Percentiles rank a stretch among this genome's conserved stretches.
Conservation (phyloP, 2,329 filamentous ascomycete species). For the Phoma sp. region DNA sequence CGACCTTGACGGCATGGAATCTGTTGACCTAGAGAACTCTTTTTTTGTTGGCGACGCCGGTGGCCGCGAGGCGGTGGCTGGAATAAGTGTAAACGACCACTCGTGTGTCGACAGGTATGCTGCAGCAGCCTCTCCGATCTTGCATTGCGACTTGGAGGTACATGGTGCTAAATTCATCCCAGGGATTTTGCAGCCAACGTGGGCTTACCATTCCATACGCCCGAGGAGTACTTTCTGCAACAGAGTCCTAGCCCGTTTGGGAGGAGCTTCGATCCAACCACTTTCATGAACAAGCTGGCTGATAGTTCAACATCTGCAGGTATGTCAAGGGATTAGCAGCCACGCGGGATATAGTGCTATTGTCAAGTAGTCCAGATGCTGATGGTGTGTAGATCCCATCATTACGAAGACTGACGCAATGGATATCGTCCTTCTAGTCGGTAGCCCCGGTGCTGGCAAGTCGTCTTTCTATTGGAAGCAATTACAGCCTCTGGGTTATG, state of each 20-base stretch:
- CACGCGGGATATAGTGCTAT: conserved; percentile 16
- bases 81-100: conserved; percentile 60
- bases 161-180: conserved; percentile 1
- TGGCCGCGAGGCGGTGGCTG: conserved; percentile 53
- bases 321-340: conserved; percentile 34
- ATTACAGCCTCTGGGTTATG: conserved; percentile 79
- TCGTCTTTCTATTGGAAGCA: conserved; percentile 86
- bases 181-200: conserved; percentile 83
- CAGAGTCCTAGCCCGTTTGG: conserved; percentile 69
- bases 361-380: conserved; percentile 21
- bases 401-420: conserved; percentile 67
- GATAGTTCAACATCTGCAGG: conserved; percentile 39
- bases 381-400: conserved; percentile 35
- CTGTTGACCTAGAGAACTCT: conserved; percentile 73
- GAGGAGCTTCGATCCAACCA: conserved; percentile 73
- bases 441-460: conserved; percentile 88
- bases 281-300: conserved; percentile 35
- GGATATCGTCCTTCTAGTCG: conserved; percentile 86
- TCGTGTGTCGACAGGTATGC: conserved; percentile 64
- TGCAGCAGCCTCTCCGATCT: background rate
- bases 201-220: conserved; percentile 80
- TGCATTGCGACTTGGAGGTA: background rate
- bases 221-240: conserved; percentile 88
- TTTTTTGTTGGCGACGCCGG: conserved; percentile 91
- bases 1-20: conserved; percentile 55